Evolutionary conservation across 2,329 filamentous ascomycete genomes (phyloP).

Genomic region (Fusarium torulosum): DNA sequence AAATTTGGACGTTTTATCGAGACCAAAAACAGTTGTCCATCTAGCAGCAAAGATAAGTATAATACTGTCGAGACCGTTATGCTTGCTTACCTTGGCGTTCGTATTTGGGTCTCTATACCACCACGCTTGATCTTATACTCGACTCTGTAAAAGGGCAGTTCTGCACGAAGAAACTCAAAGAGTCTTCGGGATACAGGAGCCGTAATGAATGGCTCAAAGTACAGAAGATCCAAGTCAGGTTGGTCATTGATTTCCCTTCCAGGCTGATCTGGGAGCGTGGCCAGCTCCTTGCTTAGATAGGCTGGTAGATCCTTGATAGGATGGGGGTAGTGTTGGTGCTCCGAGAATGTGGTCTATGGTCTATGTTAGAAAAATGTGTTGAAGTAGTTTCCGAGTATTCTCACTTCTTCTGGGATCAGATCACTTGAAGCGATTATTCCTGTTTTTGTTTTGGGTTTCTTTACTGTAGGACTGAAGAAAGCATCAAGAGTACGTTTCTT

Average conservation of each 20-base stretch:
- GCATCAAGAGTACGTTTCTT: constrained; percentile 71
- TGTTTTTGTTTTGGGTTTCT: constrained; percentile 40
- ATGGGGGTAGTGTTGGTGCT: constrained; percentile 63
- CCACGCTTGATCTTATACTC: constrained; percentile 78
- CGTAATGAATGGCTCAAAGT: constrained; percentile 80
- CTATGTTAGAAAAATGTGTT: not conserved
- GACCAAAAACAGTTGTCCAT: constrained; percentile 68
- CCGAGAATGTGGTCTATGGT: constrained; percentile 50
- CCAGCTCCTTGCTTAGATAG: constrained; percentile 55
- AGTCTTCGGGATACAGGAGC: constrained; percentile 66
- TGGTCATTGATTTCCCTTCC: constrained; percentile 72
- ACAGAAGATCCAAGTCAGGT: constrained; percentile 78
- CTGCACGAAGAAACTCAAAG: constrained; percentile 77
- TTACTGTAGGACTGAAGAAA: constrained; percentile 66
- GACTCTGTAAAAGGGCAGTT: constrained; percentile 81
- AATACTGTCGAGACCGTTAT: not conserved
- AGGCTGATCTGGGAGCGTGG: constrained; percentile 63
- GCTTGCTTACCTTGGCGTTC: constrained; percentile 60
- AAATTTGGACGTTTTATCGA: constrained; percentile 74
- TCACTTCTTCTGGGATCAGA: constrained; percentile 18
- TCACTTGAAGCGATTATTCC: constrained; percentile 2
- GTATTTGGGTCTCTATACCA: constrained; percentile 71
- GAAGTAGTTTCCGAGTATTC: accelerated
- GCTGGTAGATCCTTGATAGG: constrained; percentile 60
- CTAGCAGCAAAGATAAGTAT: constrained; percentile 36